These are phyloP conservation scores for Xanthoconium purpureum DNA, from an alignment of 768 basidiomycete species.

Conservation along the genomic window DNA sequence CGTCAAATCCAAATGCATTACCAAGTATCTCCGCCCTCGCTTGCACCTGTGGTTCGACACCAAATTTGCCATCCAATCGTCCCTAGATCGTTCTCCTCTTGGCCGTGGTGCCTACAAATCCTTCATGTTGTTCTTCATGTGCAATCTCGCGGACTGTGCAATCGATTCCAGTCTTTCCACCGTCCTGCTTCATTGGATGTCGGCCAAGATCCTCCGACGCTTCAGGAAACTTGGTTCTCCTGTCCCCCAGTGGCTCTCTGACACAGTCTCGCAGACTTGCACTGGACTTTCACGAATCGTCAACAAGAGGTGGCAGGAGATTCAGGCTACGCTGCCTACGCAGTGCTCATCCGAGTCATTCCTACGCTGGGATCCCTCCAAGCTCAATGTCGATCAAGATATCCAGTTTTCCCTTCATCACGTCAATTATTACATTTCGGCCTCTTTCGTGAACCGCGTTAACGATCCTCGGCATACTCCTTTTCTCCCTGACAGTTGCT, in stretches of 20 bases:
- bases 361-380: background rate
- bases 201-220: background rate
- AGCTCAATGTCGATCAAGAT: background rate
- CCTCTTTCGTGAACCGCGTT: background rate
- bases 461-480: background rate
- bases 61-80: background rate
- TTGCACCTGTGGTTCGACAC: background rate
- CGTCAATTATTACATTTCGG: background rate
- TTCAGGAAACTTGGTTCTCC: background rate
- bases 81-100: background rate
- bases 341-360: background rate
- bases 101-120: background rate
- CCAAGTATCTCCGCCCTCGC: background rate
- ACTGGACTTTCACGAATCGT: background rate
- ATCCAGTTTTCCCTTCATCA: background rate
- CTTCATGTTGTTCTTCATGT: background rate
- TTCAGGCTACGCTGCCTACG: background rate
- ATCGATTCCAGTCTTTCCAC: background rate
- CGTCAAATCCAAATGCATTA: background rate
- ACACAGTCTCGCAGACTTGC: background rate
- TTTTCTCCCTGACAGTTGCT: background rate
- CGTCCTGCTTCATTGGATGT: background rate
- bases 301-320: background rate
- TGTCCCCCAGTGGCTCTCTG: background rate
- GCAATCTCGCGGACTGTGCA: background rate